Base-by-base conservation (phyloP, 2,329 filamentous ascomycete species). In the Fusarium sp. region DNA sequence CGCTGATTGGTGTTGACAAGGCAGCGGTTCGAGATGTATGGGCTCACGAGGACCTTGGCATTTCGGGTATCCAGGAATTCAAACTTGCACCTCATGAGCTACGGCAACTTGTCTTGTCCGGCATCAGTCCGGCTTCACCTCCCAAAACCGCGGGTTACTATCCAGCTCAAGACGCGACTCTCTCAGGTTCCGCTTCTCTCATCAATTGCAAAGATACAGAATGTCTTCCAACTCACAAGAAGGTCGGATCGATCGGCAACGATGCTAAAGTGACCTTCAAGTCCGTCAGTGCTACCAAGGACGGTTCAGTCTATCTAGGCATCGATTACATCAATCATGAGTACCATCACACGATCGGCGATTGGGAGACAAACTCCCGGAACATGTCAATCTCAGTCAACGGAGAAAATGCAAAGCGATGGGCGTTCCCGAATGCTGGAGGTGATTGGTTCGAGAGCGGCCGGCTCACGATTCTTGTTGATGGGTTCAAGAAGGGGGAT, bases 251-350 rank as follows among this genome's bases (percentile, higher is more conserved):
- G 26, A 78, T 87, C 6, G 77, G 78, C 2, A 64, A 75, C 1
- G 79, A 72, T n/a, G 80, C 84, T 3, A 79, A 65, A 7, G 80
- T 82, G n/a, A 79, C 77, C 0, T 84, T 88, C 55, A 65, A 78
- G 7, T 76, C 77, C 2, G 80, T 84, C 15, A 70, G 44, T 8
- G 76, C 78, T 3, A 70, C 79, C 2, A 80, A 76, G 0, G 77
- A 69, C 8, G 82, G 83, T 2, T 73, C 73, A 7, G 83, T 84
- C 66, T 82, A 85, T 38, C 66, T 88, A 1, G 85, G 84, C 2
- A 77, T 88, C 18, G 85, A 87, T 73, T 88, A 84, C 51, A 85
- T 87, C 77, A 88, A 89, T 78, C 88, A 89, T 69, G 86, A 88
- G 14, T 81, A 87, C 17, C 82, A 84, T 0, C 82, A 87, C 22